Evolutionary conservation across 2,329 filamentous ascomycete genomes (phyloP).

Genomic region (Pseudonectria buxi): DNA sequence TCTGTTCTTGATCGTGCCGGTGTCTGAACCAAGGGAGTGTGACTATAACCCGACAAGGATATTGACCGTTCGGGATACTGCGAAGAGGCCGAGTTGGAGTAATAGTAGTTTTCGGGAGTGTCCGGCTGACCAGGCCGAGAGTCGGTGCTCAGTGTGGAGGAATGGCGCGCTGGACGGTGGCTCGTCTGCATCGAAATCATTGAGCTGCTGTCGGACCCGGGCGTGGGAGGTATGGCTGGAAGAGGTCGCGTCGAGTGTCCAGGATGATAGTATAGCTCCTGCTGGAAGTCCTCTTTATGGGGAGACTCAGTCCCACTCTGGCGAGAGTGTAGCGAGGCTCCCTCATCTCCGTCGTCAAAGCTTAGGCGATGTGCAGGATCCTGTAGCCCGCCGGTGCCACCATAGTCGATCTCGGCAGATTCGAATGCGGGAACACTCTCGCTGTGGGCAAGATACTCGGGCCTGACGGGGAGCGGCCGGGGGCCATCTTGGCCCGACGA

Average conservation of each 20-base stretch:
- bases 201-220: conserved; percentile 55
- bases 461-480: conserved; percentile 41
- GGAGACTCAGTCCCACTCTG: conserved; percentile 60
- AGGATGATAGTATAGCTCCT: conserved; percentile 91
- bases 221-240: conserved; percentile 53
- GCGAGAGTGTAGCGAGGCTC: conserved; percentile 48
- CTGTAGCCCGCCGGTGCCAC: conserved; percentile 81
- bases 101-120: conserved; percentile 45
- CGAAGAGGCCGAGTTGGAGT: conserved; percentile 29
- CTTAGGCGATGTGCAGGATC: conserved; percentile 71
- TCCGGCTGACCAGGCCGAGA: conserved; percentile 34
- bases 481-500: conserved; percentile 36
- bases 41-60: conserved; percentile 76
- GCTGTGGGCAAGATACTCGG: conserved; percentile 29
- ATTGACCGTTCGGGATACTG: conserved; percentile 61
- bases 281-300: conserved; percentile 60
- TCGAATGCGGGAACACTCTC: conserved; percentile 36
- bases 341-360: conserved; percentile 90
- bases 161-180: conserved; percentile 38
- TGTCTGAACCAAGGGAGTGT: conserved; percentile 68
- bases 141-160: conserved; percentile 43
- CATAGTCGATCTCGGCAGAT: conserved; percentile 74
- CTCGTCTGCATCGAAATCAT: conserved; percentile 40
- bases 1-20: conserved; percentile 94
- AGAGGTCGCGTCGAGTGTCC: conserved; percentile 62